Base-by-base conservation (phyloP, 768 basidiomycete genomes). In the Kwoniella pini region DNA sequence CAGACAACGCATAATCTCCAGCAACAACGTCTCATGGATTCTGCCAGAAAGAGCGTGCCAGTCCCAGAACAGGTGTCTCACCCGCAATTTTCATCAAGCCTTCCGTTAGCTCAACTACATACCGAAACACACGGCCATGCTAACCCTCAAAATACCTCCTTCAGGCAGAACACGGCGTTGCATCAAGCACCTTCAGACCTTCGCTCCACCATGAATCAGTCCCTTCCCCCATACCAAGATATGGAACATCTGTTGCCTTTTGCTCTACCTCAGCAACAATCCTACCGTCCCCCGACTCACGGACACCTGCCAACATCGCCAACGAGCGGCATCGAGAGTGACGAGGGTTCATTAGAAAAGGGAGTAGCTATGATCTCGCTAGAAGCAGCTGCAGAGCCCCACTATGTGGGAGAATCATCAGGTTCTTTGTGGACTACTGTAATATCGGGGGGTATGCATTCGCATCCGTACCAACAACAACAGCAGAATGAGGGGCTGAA, bases 21-120 rank as follows among this genome's bases (percentile, higher is more conserved):
- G 7, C 33, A 36, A 36, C 33, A 36, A 36, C n/a, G 33, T 7
- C 33, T 36, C 33, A 36, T 36, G 7, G 15, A 15, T 7, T 36
- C 7, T 36, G 33, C 96, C 86, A 69, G 39, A 27, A 15, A 19
- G 30, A n/a, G n/a, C n/a, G n/a, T n/a, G n/a, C n/a, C n/a, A n/a
- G n/a, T n/a, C n/a, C n/a, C n/a, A n/a, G n/a, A n/a, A n/a, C n/a
- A n/a, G n/a, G n/a, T n/a, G n/a, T n/a, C n/a, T n/a, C n/a, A n/a
- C n/a, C n/a, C n/a, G n/a, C n/a, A n/a, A n/a, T n/a, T n/a, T n/a
- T n/a, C n/a, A n/a, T n/a, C n/a, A n/a, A n/a, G n/a, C n/a, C n/a
- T n/a, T n/a, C n/a, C n/a, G n/a, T n/a, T n/a, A n/a, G n/a, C n/a
- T n/a, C n/a, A n/a, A n/a, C n/a, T n/a, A n/a, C n/a, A n/a, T n/a